A percentile compares a stretch with the other conserved stretches of the same genome.
phyloP scores from a whole-genome alignment of 305 asterid species.

The Petunia hybrid region DNA sequence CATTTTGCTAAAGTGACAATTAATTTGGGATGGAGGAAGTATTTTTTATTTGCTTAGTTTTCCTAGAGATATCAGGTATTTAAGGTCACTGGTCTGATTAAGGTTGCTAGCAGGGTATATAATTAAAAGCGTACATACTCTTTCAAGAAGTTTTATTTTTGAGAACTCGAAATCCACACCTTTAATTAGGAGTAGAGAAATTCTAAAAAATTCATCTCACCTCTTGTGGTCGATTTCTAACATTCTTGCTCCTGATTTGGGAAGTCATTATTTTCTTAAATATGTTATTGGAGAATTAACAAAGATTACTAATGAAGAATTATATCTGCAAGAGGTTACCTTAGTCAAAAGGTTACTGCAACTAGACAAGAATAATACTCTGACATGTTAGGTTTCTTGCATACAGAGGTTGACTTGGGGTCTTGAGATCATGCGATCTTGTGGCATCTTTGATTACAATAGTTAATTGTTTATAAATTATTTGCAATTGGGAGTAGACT shows the following conservation, averaged over 20 bases:
- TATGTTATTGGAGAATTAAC: background rate
- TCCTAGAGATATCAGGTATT: no score
- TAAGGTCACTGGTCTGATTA: no score
- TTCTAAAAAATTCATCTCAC: no score
- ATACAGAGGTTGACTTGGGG: constrained; percentile 20
- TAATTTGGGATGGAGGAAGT: no score
- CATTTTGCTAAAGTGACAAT: no score
- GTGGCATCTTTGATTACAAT: background rate
- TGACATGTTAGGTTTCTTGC: constrained; percentile 27
- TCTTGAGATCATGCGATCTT: background rate
- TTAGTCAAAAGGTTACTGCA: constrained; percentile 27
- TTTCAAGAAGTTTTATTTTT: no score
- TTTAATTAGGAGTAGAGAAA: no score
- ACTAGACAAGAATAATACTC: no score
- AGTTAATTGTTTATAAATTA: constrained; percentile 11
- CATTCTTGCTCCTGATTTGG: background rate
- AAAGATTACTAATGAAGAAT: background rate
- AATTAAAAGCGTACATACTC: no score
- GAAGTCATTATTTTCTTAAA: background rate
- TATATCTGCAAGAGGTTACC: constrained; percentile 8
- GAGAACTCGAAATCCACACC: no score
- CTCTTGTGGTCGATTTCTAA: background rate
- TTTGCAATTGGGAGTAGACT: background rate
- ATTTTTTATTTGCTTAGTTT: no score
- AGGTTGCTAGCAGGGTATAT: no score